phyloP scores from a whole-genome alignment of 1,284 basidiomycete species.

The Cryptococcus maquisensis region DNA sequence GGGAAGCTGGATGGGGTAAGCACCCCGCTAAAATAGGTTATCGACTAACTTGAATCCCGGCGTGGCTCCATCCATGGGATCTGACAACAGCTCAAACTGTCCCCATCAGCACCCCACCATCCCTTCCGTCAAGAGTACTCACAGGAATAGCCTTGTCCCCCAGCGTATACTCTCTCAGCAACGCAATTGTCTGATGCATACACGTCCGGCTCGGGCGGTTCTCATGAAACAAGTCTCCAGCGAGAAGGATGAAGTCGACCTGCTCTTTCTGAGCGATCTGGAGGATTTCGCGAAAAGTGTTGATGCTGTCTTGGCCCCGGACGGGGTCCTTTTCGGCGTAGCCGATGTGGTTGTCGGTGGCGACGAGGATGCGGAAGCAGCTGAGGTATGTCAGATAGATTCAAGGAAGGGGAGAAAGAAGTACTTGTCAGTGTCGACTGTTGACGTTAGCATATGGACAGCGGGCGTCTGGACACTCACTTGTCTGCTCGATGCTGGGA shows the following conservation, averaged over 20 bases:
- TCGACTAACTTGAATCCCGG: slow-evolving; percentile 69
- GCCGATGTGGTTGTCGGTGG: slow-evolving; percentile 94
- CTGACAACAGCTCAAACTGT: slow-evolving; percentile 82
- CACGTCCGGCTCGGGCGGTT: slow-evolving; percentile 90
- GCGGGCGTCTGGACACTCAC: slow-evolving; percentile 18
- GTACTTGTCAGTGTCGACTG: not conserved
- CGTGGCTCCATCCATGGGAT: slow-evolving; percentile 83
- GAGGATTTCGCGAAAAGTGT: slow-evolving; percentile 90
- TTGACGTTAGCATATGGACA: not conserved
- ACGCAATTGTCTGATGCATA: slow-evolving; percentile 79
- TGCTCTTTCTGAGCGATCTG: slow-evolving; percentile 83
- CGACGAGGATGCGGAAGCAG: slow-evolving; percentile 73
- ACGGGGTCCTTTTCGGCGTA: slow-evolving; percentile 93
- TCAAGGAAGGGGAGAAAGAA: too few species aligned
- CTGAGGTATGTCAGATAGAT: slow-evolving; percentile 15
- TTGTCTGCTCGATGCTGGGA: slow-evolving; percentile 30
- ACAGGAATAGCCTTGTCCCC: slow-evolving; percentile 72
- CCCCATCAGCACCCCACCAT: slow-evolving; percentile 4
- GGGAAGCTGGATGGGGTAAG: slow-evolving; percentile 66
- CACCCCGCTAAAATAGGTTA: not conserved
- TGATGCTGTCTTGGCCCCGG: slow-evolving; percentile 89
- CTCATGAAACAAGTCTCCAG: slow-evolving; percentile 96
- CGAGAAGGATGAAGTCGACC: slow-evolving; percentile 89
- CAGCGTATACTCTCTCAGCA: slow-evolving; percentile 85
- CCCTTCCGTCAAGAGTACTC: slow-evolving; percentile 7